Base-by-base conservation (phyloP, 2,329 filamentous ascomycete genomes). In the Trichoderma asperellum region DNA sequence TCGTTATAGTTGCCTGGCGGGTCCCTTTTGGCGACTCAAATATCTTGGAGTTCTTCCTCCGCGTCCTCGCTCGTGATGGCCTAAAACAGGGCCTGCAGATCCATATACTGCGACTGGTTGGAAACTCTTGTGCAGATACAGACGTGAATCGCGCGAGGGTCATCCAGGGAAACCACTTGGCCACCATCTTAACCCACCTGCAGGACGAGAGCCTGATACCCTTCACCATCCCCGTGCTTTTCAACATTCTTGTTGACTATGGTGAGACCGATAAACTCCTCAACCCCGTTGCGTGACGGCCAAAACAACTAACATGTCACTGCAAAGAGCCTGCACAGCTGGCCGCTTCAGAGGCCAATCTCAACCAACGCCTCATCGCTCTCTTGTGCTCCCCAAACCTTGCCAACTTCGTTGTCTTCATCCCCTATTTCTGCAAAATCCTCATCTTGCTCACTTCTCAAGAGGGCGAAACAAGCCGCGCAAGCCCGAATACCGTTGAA, bases 221-320 rank as follows among this genome's bases (percentile, higher is more conserved):
- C 0, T 87, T 87, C 74, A 82, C 83, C 43, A 83, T 90, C 52
- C 86, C 87, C 0, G 88, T 90, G 8, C 77, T 90, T 4, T 89
- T 86, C 77, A 91, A 91, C 74, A 82, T 89, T 59, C 84, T 87
- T 67, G 83, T 90, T 16, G 88, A 91, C 75, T 90, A 89, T 74
- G 86, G 88, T 89, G 75, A 78, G 82, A 29, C 8, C 29, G 4
- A 37, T 10, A 53, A 56, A 56, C 40, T 14, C 34, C 49, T 32
- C 18, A 4, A 10, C 32, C 40, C 40, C 24, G 8, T n/a, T 8
- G 18, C 5, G 29, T 59, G 16, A 34, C 21, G 10, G 8, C 14
- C 27, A 24, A 18, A 37, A 27, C n/a, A 18, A 62, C 52, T 63
- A 27, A 68, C 16, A 8, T 21, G 1, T 3, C 29, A 18, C 47